phyloP scores from a whole-genome alignment of 1,139 yeast species.

The Candida sp. region DNA sequence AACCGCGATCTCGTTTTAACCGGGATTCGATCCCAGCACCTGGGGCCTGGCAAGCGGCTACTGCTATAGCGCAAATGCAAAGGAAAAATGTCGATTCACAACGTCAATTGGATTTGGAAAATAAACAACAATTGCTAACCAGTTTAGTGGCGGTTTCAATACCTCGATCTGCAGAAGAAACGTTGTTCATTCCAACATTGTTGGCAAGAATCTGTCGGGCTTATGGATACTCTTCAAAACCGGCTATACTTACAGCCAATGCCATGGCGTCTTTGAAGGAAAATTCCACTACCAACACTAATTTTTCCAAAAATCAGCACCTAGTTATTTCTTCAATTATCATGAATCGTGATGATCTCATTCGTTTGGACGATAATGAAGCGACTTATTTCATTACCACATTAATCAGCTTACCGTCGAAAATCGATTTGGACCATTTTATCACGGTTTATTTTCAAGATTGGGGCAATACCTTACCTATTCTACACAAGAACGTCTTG shows the following conservation, averaged over 20 bases:
- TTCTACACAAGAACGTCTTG: conserved; percentile 65
- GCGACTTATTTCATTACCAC: conserved; percentile 42
- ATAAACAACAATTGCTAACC: conserved; percentile 53
- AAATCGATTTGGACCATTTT: conserved; percentile 54
- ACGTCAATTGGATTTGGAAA: conserved; percentile 22
- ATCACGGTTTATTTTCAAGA: conserved; percentile 66
- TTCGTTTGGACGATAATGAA: conserved; percentile 26
- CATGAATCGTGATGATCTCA: conserved; percentile 28
- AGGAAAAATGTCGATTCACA: conserved; percentile 24
- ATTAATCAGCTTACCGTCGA: conserved; percentile 49
- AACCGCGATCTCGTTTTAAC: conserved; percentile 6
- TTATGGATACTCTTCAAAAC: conserved; percentile 67
- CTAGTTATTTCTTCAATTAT: conserved; percentile 20
- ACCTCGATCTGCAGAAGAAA: conserved; percentile 77
- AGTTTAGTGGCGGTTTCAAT: conserved; percentile 68
- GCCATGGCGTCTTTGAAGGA: conserved; percentile 69
- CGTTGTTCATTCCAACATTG: conserved; percentile 67
- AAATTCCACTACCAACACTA: conserved; percentile 15
- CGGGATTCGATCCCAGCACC: conserved; percentile 63
- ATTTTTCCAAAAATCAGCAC: conserved; percentile 8
- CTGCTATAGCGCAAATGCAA: conserved; percentile 58
- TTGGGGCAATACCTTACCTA: conserved; percentile 73
- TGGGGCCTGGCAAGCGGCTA: conserved; percentile 72
- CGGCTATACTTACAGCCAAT: conserved; percentile 65
- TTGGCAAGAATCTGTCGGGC: conserved; percentile 65